Evolutionary conservation across 257 asterid species (phyloP), one percentile per base, ranked within the genome.

Genomic region (Gynochthodes officinalis): DNA sequence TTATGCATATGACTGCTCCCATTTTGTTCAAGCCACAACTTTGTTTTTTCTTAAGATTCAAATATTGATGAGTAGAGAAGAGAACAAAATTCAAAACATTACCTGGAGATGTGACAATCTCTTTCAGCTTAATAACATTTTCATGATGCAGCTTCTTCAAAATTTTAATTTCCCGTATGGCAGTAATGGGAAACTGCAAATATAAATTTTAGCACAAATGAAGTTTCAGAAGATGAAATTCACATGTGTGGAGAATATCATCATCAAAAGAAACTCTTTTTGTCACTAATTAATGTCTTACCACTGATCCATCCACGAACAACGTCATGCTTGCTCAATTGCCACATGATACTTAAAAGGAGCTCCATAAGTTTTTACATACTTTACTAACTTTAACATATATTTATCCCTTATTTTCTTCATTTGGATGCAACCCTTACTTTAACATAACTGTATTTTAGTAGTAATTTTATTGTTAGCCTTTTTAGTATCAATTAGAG

Each of bases 121-220:
- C 97, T 78, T 91, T 91, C 75, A 91, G 79, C 86, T 91, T 81
- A 74, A 91, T 87, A 43, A 91, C 93, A 79, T 91, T 91, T 67
- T 86, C 96, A 64, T 91, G 97, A 77, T 86, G 97, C 82, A 91
- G 89, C 89, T 91, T 91, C 93, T 91, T 91, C 50, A 91, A 78
- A 74, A 91, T 91, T 76, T 91, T 91, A 57, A 91, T 91, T 80
- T 91, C 97, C 6, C 97, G 91, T 60, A 91, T 91, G 59, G 97
- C 97, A 12, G 97, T 91, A 32, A 91, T 91, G 7, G 97, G 97
- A 66, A 91, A 91, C 97, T 91, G 90, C 82, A 85, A 44, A n/a
- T 7, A 67, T 21, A 48, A 7, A 69, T 8, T 10, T 62, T 19
- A 25, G 27, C 60, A 49, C 6, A 46, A 28, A 68, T 35, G 62